Evolutionary conservation across 768 basidiomycete species (phyloP).

Genomic region (Tricholoma terreum): DNA sequence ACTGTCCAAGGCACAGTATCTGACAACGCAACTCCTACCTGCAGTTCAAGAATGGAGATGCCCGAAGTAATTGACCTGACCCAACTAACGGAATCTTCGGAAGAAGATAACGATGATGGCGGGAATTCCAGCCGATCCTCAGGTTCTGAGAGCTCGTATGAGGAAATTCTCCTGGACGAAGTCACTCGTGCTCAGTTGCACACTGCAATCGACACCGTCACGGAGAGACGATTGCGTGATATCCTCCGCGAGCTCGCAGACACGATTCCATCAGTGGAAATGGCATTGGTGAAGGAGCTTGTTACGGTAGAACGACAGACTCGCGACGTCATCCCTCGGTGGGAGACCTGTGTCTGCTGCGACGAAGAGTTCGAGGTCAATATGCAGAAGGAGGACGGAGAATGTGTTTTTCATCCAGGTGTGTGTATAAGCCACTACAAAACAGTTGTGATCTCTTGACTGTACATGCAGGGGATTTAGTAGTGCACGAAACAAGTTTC

Average conservation of each 20-base stretch:
- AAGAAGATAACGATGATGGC: constrained; percentile 23
- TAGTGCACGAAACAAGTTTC: constrained; percentile 38
- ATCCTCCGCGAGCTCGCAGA: constrained; percentile 37
- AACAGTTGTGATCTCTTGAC: neutral
- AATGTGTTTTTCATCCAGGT: constrained; percentile 55
- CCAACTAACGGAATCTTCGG: constrained; percentile 35
- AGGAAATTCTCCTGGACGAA: constrained; percentile 35
- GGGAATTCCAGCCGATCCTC: constrained; percentile 16
- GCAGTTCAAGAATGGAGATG: constrained; percentile 20
- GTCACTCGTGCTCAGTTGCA: constrained; percentile 41
- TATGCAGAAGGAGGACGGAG: constrained; percentile 31
- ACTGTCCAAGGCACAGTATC: neutral
- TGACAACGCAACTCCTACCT: constrained; percentile 8
- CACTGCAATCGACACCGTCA: constrained; percentile 39
- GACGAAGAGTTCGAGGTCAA: constrained; percentile 45
- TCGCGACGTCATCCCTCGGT: constrained; percentile 37
- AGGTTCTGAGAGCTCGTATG: constrained; percentile 25
- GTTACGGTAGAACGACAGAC: constrained; percentile 36
- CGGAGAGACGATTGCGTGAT: constrained; percentile 42
- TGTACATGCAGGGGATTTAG: constrained; percentile 34
- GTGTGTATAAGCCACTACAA: constrained; percentile 9
- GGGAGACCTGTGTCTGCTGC: constrained; percentile 48
- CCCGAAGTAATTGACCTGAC: constrained; percentile 46
- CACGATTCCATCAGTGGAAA: constrained; percentile 39
- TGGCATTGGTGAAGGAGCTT: constrained; percentile 41